These are phyloP conservation scores for Penicillium cataractarum DNA, from an alignment of 495 filamentous ascomycete genomes.

Conservation along the genomic window DNA sequence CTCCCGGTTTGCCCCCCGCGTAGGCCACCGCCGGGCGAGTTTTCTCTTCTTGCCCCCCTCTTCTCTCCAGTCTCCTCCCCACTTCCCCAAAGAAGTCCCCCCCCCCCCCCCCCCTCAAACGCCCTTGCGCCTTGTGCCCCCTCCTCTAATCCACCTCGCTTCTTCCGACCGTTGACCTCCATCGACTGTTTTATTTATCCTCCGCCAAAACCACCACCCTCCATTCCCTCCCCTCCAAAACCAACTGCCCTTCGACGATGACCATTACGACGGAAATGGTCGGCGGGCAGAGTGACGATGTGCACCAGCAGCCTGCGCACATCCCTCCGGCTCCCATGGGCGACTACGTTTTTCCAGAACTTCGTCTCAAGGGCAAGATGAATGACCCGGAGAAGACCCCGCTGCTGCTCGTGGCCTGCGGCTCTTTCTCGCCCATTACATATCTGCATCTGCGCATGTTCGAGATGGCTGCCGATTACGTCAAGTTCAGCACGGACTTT, in stretches of 20 bases:
- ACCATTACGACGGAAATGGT: slow-evolving; percentile 37
- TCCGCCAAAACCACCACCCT: not conserved
- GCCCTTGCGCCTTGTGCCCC: too few relatives aligned
- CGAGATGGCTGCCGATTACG: slow-evolving; percentile 84
- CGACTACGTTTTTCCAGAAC: slow-evolving; percentile 73
- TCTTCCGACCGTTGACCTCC: not conserved
- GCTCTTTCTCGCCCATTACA: slow-evolving; percentile 82
- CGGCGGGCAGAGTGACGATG: slow-evolving; percentile 37
- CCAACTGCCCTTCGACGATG: slow-evolving; percentile 10
- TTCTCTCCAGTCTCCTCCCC: slow-evolving; percentile 1
- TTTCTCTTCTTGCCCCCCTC: slow-evolving; percentile 15
- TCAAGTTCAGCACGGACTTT: slow-evolving; percentile 78
- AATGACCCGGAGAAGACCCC: slow-evolving; percentile 71
- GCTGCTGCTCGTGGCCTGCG: slow-evolving; percentile 84
- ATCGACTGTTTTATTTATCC: slow-evolving; percentile 1
- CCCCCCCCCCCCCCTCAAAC: slow-evolving; percentile 1
- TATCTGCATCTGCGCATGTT: slow-evolving; percentile 94
- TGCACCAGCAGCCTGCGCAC: slow-evolving; percentile 29
- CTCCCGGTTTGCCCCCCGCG: slow-evolving; percentile 19
- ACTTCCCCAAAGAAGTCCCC: slow-evolving; percentile 13
- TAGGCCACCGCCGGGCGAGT: slow-evolving; percentile 8
- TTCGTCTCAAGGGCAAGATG: slow-evolving; percentile 71
- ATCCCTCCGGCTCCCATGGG: slow-evolving; percentile 39
- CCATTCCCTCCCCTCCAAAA: too few relatives aligned
- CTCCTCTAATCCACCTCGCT: slow-evolving; percentile 2